Base-by-base conservation (phyloP, 2,329 filamentous ascomycete genomes). In the Clarireedia homoeocarpa region DNA sequence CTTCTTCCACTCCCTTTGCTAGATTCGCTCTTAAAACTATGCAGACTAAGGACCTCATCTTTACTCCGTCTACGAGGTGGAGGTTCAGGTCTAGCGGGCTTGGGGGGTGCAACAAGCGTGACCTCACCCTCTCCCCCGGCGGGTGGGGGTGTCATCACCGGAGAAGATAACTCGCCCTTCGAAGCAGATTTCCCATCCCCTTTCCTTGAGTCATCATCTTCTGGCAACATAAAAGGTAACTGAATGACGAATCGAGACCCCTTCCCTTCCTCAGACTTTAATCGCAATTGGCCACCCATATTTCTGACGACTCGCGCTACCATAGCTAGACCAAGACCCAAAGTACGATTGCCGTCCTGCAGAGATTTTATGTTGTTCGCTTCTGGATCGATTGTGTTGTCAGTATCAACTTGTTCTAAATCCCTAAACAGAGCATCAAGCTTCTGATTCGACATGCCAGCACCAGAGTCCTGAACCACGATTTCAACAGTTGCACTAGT, bases 231-330 rank as follows among this genome's bases (percentile, higher is more conserved):
- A 61, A 96, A 94, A 0, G 87, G 86, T 30, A 96, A 74, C 60
- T 89, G 82, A 24, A 96, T 82, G 20, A 90, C 83, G 61, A 96
- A 95, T 52, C 88, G 80, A 17, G 90, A 91, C 0, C 91, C 91
- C 63, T 86, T 88, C 2, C 87, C 87, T 67, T 87, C 80, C 65
- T 94, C 89, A 0, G 90, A 95, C 65, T 91, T 92, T 1, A 96
- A 73, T 1, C 89, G 83, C 30, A 96, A 71, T 65, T 95, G 91
- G 0, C 91, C 91, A 57, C 92, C 86, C 88, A 95, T 94, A 66
- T 91, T 95, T n/a, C 85, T 82, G 34, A 96, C 78, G 38, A 90
- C 89, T 39, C 91, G 82, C 15, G 89, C 88, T n/a, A 95, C 91
- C 12, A 95, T 78, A 0, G 91, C 91, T n/a, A 96, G 77, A 0